phyloP scores from a whole-genome alignment of 2,329 filamentous ascomycete species.

The Penicillium sp. region DNA sequence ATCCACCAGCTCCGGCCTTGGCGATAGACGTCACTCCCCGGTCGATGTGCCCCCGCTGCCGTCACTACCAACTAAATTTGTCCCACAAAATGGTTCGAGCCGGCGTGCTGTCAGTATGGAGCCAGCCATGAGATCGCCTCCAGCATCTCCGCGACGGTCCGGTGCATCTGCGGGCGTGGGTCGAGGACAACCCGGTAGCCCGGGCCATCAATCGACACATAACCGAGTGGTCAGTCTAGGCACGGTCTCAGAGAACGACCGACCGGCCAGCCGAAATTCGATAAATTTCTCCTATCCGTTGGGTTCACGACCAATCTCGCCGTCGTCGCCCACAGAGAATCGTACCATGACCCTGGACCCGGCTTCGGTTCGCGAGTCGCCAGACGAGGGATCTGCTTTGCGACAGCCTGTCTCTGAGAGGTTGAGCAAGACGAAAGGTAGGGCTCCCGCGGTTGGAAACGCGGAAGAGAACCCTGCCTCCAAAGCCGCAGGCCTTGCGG shows the following conservation, averaged over 20 bases:
- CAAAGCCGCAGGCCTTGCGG: slow-evolving; percentile 31
- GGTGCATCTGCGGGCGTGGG: slow-evolving; percentile 48
- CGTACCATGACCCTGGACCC: slow-evolving; percentile 20
- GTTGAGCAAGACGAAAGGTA: slow-evolving; percentile 35
- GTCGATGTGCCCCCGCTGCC: slow-evolving; percentile 72
- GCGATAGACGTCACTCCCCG: slow-evolving; percentile 35
- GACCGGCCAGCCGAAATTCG: slow-evolving; percentile 47
- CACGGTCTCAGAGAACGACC: slow-evolving; percentile 43
- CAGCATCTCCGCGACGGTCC: slow-evolving; percentile 46
- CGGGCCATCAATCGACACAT: slow-evolving; percentile 21
- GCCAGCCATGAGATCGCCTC: slow-evolving; percentile 51
- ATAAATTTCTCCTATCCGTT: slow-evolving; percentile 55
- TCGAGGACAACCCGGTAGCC: slow-evolving; percentile 24
- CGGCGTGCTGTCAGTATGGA: slow-evolving; percentile 57
- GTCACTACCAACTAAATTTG: slow-evolving; percentile 62
- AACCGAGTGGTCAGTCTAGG: slow-evolving; percentile 29
- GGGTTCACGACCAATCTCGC: slow-evolving; percentile 47
- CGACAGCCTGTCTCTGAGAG: slow-evolving; percentile 35
- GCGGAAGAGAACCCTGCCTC: slow-evolving; percentile 33
- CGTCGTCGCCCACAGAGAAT: slow-evolving; percentile 31
- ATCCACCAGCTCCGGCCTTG: slow-evolving; percentile 49
- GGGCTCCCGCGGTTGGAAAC: slow-evolving; percentile 26
- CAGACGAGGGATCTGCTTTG: slow-evolving; percentile 29
- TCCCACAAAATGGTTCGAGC: slow-evolving; percentile 36
- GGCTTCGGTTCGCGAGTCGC: slow-evolving; percentile 27